A percentile compares a stretch with the other conserved stretches of the same genome.
Evolutionary conservation across 331 rosid species (phyloP).

Genomic region (Pyracantha coccinea): DNA sequence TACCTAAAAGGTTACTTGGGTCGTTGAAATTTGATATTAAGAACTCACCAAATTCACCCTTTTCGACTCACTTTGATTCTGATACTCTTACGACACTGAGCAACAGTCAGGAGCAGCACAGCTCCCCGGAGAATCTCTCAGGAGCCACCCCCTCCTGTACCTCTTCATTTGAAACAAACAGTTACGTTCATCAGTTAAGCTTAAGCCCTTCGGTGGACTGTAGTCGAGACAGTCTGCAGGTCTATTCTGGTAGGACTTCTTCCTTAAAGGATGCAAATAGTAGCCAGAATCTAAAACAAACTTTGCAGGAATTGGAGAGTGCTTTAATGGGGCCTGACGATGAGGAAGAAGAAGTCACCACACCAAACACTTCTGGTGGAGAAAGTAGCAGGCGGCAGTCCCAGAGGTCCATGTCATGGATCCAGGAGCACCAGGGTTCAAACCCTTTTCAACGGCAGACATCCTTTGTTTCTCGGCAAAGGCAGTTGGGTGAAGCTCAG

Average conservation of each 20-base stretch:
- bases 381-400: constrained; percentile 26
- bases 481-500: constrained; percentile 35
- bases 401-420: constrained; percentile 44
- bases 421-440: constrained; percentile 30
- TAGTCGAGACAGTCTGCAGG: constrained; percentile 23
- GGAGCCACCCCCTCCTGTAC: constrained; percentile 41
- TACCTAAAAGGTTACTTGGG: constrained; percentile 46
- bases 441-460: constrained; percentile 34
- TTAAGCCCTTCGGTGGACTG: constrained; percentile 32
- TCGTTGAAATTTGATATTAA: constrained; percentile 50
- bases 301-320: constrained; percentile 64
- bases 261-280: constrained; percentile 31
- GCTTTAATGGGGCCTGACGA: constrained; percentile 83
- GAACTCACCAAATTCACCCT: constrained; percentile 59
- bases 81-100: constrained; percentile 48
- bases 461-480: constrained; percentile 21
- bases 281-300: constrained; percentile 32
- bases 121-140: constrained; percentile 61
- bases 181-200: constrained; percentile 22
- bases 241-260: constrained; percentile 31
- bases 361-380: constrained; percentile 29
- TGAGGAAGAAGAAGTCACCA: constrained; percentile 36
- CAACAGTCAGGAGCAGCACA: constrained; percentile 50
- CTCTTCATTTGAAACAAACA: constrained; percentile 46
- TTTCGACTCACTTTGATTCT: constrained; percentile 52